A percentile compares a stretch with the other conserved stretches of the same genome.
Evolutionary conservation across 2,329 filamentous ascomycete genomes (phyloP).

Genomic region (Aureobasidium leucospermi): DNA sequence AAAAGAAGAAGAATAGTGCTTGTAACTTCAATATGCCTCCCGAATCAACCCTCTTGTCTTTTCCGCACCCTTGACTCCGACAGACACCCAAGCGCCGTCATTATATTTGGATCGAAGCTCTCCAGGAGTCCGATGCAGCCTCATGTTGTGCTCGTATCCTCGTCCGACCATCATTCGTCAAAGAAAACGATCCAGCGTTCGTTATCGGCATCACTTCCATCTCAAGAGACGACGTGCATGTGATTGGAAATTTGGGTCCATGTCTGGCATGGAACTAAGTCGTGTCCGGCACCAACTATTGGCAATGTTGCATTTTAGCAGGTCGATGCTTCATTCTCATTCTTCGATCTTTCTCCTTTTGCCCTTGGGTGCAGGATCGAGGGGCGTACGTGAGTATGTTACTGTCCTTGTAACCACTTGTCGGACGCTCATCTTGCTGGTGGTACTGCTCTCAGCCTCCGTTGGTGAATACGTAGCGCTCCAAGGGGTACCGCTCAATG

Average conservation of each 20-base stretch:
- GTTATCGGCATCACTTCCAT: not conserved
- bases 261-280: not conserved
- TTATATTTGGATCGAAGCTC: not conserved
- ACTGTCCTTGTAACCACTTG: slow-evolving; percentile 93
- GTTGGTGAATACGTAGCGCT: slow-evolving; percentile 15
- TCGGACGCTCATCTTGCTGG: slow-evolving; percentile 58
- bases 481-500: slow-evolving; percentile 29
- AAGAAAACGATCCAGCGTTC: slow-evolving; percentile 5
- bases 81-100: not conserved
- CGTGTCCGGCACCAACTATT: not conserved
- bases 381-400: slow-evolving; percentile 66
- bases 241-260: not conserved
- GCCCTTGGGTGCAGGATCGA: slow-evolving; percentile 84
- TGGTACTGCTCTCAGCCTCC: slow-evolving; percentile 13
- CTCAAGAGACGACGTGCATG: not conserved
- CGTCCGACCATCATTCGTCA: not conserved
- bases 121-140: not conserved
- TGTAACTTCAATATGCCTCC: not conserved
- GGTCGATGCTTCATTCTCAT: not conserved
- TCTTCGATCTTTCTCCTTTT: slow-evolving; percentile 70
- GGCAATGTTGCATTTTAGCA: not conserved
- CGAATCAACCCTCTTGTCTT: not conserved
- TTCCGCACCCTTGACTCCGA: not conserved
- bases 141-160: not conserved
- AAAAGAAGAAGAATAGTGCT: not conserved